A percentile compares a stretch with the other conserved stretches of the same genome.
Conservation (phyloP, 2,329 filamentous ascomycete species). For the Ceratocystiopsis sp. region DNA sequence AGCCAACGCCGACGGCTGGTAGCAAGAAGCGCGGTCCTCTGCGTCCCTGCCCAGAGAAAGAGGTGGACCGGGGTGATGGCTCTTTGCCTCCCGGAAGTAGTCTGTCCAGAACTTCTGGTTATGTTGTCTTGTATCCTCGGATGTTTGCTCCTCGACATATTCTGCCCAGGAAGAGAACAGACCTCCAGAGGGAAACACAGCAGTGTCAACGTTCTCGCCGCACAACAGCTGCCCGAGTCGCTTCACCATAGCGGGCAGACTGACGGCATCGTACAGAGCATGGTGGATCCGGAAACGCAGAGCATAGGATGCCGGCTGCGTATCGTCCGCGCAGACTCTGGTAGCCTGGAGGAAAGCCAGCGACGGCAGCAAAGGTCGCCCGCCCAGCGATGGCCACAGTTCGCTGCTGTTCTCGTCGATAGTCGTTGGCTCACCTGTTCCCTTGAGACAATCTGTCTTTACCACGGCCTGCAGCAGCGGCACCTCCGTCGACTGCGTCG, state of each 20-base stretch:
- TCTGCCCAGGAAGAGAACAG: too few species aligned
- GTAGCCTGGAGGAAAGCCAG: constrained; percentile 3
- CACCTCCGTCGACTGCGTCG: constrained; percentile 16
- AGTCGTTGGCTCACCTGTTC: not conserved
- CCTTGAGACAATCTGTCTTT: constrained; percentile 11
- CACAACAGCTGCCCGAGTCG: constrained; percentile 17
- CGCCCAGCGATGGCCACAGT: constrained; percentile 2
- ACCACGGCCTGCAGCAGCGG: constrained; percentile 50
- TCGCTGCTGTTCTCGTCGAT: not conserved
- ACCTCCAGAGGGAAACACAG: too few species aligned
- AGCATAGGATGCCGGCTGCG: not conserved
- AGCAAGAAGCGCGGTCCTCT: not conserved
- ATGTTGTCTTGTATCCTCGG: not conserved
- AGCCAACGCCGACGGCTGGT: constrained; percentile 30
- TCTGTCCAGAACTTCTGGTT: constrained; percentile 22
- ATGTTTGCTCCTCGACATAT: too few species aligned
- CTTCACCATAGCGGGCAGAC: constrained; percentile 46
- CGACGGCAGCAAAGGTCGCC: not conserved
- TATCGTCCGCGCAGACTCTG: not conserved
- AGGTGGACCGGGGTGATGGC: too few species aligned
- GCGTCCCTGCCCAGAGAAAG: too few species aligned
- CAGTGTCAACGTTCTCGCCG: not conserved
- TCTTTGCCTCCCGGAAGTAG: constrained; percentile 18
- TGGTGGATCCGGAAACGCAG: constrained; percentile 54
- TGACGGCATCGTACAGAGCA: constrained; percentile 75